Percentiles rank a stretch among this genome's conserved stretches.
phyloP scores from a whole-genome alignment of 495 filamentous ascomycete species.

The Neurospora hispaniola region DNA sequence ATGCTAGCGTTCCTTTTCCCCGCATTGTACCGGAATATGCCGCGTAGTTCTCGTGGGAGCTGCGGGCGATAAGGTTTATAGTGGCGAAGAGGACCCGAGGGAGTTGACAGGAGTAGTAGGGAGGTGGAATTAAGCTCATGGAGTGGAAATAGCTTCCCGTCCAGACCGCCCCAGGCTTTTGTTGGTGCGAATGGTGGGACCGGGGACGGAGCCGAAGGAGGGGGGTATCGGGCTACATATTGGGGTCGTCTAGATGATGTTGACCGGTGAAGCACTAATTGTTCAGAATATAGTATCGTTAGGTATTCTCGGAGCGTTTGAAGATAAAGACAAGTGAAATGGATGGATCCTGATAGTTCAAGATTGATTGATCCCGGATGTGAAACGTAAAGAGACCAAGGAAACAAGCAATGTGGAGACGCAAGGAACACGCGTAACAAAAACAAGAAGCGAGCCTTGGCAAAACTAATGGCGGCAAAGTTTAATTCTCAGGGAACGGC shows the following conservation, averaged over 20 bases:
- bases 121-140: background rate
- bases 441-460: background rate
- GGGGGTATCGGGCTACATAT: background rate
- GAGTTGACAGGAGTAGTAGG: background rate
- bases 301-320: background rate
- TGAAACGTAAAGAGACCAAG: background rate
- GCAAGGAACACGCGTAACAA: background rate
- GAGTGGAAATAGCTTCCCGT: background rate
- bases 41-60: background rate
- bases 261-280: background rate
- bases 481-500: background rate
- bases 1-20: background rate
- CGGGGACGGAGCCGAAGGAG: background rate
- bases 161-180: background rate
- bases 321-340: background rate
- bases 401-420: background rate
- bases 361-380: background rate
- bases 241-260: background rate
- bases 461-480: background rate
- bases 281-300: background rate
- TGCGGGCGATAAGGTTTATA: background rate
- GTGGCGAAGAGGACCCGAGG: background rate
- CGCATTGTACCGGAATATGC: background rate
- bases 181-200: background rate
- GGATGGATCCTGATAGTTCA: background rate